Percentiles rank a stretch among this genome's conserved stretches.
phyloP scores from a whole-genome alignment of 2,329 filamentous ascomycete species.

The Colletotrichum costaricense region DNA sequence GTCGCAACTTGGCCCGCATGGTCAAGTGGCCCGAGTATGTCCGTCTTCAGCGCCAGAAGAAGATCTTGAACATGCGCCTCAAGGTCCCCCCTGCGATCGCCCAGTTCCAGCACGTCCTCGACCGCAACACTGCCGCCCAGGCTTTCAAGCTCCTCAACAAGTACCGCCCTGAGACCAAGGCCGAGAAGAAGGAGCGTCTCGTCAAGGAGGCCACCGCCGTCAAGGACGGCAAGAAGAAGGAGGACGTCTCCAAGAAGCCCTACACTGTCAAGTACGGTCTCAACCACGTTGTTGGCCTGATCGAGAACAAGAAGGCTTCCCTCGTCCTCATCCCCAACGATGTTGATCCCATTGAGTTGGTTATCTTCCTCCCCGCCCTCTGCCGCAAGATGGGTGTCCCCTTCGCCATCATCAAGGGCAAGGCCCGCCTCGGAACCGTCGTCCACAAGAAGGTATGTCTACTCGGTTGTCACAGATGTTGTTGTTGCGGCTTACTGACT shows the following conservation, averaged over 20 bases:
- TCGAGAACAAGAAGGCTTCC: constrained; percentile 99
- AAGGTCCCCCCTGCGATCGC: constrained; percentile 98
- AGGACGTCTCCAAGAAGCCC: constrained; percentile 99
- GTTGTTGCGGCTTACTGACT: constrained; percentile 40
- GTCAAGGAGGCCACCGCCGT: constrained; percentile 98
- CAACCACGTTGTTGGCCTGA: constrained; percentile 97
- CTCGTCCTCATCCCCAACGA: constrained; percentile 99
- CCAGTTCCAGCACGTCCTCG: constrained; percentile 97
- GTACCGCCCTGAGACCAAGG: constrained; percentile 99
- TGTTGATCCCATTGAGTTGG: constrained; percentile 99
- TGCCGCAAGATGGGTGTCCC: constrained; percentile 99
- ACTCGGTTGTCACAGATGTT: no score
- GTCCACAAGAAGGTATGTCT: constrained; percentile 95
- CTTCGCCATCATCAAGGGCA: constrained; percentile 99
- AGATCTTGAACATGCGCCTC: constrained; percentile 98
- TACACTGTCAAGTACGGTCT: constrained; percentile 99
- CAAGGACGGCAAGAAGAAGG: constrained; percentile 99
- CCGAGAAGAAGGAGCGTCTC: constrained; percentile 99
- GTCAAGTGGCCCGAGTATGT: constrained; percentile 99
- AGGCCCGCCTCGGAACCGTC: constrained; percentile 97
- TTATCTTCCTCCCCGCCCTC: constrained; percentile 98
- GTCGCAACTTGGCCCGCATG: constrained; percentile 96
- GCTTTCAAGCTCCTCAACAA: constrained; percentile 99
- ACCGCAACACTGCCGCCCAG: constrained; percentile 96
- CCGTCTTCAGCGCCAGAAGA: constrained; percentile 91